Percentiles rank a stretch among this genome's conserved stretches.
These are phyloP conservation scores for Colletotrichum lupini DNA, from an alignment of 2,329 filamentous ascomycete species.

Conservation along the genomic window DNA sequence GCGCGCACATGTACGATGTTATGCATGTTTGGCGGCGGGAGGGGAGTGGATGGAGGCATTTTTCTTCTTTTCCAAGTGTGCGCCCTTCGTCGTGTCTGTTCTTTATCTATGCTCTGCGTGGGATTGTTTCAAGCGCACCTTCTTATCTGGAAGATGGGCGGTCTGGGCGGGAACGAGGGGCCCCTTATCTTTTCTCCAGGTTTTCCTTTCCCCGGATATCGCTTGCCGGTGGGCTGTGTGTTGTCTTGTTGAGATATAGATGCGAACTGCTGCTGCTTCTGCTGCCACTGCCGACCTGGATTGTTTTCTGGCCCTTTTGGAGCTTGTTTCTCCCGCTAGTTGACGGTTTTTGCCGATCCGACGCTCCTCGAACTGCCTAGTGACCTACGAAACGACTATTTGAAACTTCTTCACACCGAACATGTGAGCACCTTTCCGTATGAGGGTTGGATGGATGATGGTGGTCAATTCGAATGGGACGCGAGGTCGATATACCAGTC, in stretches of 20 bases:
- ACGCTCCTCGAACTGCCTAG: not conserved
- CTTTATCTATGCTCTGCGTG: conserved; percentile 15
- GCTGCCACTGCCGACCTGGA: not conserved
- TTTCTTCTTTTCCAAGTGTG: not conserved
- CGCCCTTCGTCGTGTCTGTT: not conserved
- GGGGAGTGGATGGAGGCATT: not conserved
- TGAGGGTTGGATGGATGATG: not conserved
- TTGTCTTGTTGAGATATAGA: not conserved
- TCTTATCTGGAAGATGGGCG: conserved; percentile 11
- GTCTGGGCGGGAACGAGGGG: not conserved
- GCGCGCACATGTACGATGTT: not conserved
- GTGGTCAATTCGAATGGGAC: not conserved
- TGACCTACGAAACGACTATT: not conserved
- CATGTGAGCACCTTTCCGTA: not conserved
- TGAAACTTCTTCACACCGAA: not conserved
- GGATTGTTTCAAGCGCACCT: conserved; percentile 6
- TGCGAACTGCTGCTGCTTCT: not conserved
- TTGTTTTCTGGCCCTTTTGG: too few species aligned
- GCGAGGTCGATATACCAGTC: not conserved
- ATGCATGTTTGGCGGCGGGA: conserved; percentile 7
- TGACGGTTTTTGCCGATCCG: not conserved
- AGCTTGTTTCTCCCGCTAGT: too few species aligned
- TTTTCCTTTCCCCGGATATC: conserved; percentile 9
- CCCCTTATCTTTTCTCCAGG: conserved; percentile 16
- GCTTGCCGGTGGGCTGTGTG: not conserved